Evolutionary conservation across 192 early-diverging fungal genomes (phyloP).

Genomic region (Linnemannia hyalina): DNA sequence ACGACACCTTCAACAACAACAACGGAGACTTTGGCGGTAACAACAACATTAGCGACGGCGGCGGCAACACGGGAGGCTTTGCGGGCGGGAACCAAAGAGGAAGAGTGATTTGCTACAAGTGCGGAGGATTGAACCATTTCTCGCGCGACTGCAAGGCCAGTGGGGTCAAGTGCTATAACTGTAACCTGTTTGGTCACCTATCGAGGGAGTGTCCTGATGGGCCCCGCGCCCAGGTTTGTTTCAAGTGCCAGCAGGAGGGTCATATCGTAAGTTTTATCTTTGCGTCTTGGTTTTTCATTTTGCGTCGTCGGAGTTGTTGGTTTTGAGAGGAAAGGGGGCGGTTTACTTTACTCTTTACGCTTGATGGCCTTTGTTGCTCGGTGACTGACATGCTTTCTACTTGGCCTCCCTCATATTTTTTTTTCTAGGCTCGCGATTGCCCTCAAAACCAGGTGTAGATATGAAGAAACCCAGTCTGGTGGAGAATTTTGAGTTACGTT

Average conservation of each 20-base stretch:
- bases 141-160: conserved; percentile 67
- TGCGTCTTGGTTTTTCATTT: not conserved
- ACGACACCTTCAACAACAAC: not conserved
- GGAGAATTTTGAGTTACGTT: not conserved
- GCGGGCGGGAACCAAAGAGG: conserved; percentile 6
- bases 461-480: not conserved
- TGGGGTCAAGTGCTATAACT: conserved; percentile 70
- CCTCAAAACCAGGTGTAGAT: conserved; percentile 11
- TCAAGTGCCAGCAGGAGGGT: conserved; percentile 66
- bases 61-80: not conserved
- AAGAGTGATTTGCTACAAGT: conserved; percentile 65
- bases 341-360: not conserved
- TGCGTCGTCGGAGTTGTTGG: not conserved
- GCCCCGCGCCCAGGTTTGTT: conserved; percentile 57
- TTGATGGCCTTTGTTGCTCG: no score
- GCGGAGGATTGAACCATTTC: conserved; percentile 66
- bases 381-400: not conserved
- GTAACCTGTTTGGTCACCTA: conserved; percentile 61
- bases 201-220: conserved; percentile 39
- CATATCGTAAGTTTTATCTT: conserved; percentile 61
- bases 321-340: not conserved
- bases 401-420: not conserved
- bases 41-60: not conserved
- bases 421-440: conserved; percentile 58
- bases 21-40: not conserved